Evolutionary conservation across 345 rosid species (phyloP).

Genomic region (Gossypium turneri): DNA sequence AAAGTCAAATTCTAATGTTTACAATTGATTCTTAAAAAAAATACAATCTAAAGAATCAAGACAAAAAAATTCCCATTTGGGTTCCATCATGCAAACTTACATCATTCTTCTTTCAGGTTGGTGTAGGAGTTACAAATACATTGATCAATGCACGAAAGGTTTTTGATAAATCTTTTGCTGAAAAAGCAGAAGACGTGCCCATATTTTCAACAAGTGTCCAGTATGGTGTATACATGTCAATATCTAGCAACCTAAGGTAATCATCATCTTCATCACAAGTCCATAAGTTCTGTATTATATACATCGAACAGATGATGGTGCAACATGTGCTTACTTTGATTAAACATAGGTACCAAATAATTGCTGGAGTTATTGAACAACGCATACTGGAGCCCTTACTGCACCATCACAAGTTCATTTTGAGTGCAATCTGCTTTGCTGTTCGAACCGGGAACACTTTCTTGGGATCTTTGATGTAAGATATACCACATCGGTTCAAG

Average conservation of each 20-base stretch:
- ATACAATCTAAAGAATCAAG: no score
- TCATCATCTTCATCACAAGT: neutral
- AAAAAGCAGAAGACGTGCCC: constrained; percentile 63
- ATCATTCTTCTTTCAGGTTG: constrained; percentile 34
- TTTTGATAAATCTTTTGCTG: constrained; percentile 51
- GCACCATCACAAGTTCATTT: constrained; percentile 51
- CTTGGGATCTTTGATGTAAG: constrained; percentile 75
- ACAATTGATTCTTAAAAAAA: no score
- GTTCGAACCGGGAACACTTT: constrained; percentile 79
- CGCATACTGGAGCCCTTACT: constrained; percentile 63
- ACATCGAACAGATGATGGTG: neutral
- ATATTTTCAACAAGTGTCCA: constrained; percentile 57
- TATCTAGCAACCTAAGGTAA: constrained; percentile 80
- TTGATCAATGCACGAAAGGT: constrained; percentile 56
- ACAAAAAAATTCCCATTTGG: no score
- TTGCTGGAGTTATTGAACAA: constrained; percentile 72
- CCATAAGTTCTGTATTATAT: neutral
- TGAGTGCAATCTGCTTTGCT: constrained; percentile 59
- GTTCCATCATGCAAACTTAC: no score
- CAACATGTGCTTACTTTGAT: neutral
- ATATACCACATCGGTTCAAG: neutral
- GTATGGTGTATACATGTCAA: constrained; percentile 72
- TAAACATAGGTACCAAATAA: constrained; percentile 63
- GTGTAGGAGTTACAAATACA: constrained; percentile 52
- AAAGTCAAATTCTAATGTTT: no score